phyloP scores from a whole-genome alignment of 345 rosid species.

The Salix dunnii region DNA sequence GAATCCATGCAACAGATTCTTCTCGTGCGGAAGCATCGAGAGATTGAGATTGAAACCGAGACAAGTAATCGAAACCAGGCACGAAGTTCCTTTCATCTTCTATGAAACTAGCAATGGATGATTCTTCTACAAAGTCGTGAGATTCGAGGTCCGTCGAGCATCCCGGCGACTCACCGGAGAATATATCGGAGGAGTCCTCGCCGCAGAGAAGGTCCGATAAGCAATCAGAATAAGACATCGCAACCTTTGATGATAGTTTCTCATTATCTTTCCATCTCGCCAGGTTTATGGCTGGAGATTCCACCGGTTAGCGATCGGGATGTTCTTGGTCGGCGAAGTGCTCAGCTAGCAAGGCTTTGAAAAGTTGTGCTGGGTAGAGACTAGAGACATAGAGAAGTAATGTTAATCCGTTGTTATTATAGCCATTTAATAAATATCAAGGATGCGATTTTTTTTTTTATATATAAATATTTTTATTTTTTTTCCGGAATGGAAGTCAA shows the following conservation, averaged over 20 bases:
- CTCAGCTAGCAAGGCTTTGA: constrained; percentile 11
- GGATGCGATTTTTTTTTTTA: constrained; percentile 8
- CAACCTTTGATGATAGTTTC: constrained; percentile 11
- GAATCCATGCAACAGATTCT: constrained; percentile 92
- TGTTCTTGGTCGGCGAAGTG: background rate
- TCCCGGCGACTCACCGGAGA: constrained; percentile 61
- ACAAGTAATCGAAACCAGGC: constrained; percentile 79
- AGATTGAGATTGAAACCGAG: constrained; percentile 63
- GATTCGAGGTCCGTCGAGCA: constrained; percentile 65
- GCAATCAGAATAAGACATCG: constrained; percentile 62
- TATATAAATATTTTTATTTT: background rate
- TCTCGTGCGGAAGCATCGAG: constrained; percentile 84
- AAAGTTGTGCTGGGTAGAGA: background rate
- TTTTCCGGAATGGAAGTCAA: background rate
- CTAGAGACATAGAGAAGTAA: background rate
- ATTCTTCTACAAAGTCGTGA: constrained; percentile 44
- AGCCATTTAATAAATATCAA: constrained; percentile 77
- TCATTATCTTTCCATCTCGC: constrained; percentile 46
- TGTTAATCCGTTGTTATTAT: constrained; percentile 19
- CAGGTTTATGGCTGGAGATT: constrained; percentile 6
- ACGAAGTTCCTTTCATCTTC: constrained; percentile 74
- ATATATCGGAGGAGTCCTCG: constrained; percentile 62
- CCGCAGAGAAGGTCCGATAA: constrained; percentile 70
- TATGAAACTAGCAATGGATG: constrained; percentile 67
- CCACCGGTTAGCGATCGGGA: background rate